Percentiles rank a stretch among this genome's conserved stretches.
These are phyloP conservation scores for Claviceps cyperi DNA, from an alignment of 2,329 filamentous ascomycete species.

Conservation along the genomic window DNA sequence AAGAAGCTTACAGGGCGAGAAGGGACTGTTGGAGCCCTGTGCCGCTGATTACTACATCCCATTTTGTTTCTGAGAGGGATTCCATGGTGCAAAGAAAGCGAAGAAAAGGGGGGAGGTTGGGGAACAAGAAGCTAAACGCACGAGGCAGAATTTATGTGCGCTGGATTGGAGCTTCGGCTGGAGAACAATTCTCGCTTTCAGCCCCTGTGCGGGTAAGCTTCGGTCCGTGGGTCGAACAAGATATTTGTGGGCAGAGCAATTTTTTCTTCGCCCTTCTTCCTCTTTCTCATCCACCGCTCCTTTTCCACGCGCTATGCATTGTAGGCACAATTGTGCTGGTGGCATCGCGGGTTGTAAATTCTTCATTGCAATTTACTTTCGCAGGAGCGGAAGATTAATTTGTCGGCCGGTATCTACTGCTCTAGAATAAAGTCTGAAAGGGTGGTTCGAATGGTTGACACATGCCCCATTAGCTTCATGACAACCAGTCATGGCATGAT, in stretches of 20 bases:
- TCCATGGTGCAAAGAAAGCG: conserved; percentile 41
- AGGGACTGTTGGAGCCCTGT: conserved; percentile 68
- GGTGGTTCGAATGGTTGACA: conserved; percentile 75
- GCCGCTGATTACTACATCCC: conserved; percentile 69
- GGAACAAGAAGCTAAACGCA: background rate
- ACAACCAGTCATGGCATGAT: background rate
- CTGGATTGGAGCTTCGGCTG: conserved; percentile 5
- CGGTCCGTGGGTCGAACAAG: background rate
- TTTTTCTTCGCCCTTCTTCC: conserved; percentile 7
- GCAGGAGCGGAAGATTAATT: conserved; percentile 49
- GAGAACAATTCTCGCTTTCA: background rate
- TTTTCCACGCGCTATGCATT: conserved; percentile 16
- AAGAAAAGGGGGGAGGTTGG: conserved; percentile 3
- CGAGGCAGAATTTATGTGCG: conserved; percentile 5
- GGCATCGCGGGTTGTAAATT: conserved; percentile 35
- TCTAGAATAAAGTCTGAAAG: conserved; percentile 65
- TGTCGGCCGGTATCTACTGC: conserved; percentile 76
- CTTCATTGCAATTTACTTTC: conserved; percentile 15
- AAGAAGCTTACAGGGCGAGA: conserved; percentile 53
- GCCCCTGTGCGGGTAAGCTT: background rate
- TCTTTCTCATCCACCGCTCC: conserved; percentile 15
- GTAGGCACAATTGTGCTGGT: conserved; percentile 17
- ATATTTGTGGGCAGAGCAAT: conserved; percentile 11
- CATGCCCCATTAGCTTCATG: conserved; percentile 24
- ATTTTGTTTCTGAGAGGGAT: conserved; percentile 55